Base-by-base conservation (phyloP, 2,329 filamentous ascomycete species). In the Aspergillus bombycis region DNA sequence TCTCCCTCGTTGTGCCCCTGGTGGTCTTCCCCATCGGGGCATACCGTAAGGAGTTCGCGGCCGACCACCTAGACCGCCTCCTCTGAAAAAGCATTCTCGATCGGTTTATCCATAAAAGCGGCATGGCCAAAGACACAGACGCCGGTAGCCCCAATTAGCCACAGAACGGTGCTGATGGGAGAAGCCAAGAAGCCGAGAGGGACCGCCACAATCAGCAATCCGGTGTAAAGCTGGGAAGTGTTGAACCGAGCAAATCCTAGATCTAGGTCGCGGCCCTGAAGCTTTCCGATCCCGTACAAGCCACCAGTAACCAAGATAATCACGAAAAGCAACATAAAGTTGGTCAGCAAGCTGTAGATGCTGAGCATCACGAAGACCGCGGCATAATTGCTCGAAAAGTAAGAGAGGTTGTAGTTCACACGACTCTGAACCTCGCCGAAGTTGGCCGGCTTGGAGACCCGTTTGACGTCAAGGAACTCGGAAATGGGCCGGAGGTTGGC, bases 81-180 rank as follows among this genome's bases (percentile, higher is more conserved):
- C 94, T 96, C 95, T 87, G 94, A 97, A 97, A 99, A 99, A 97
- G 94, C 94, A 94, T 96, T 94, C 89, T 98, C 95, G 85, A 98
- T 97, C 64, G 94, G 94, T 88, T 97, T 97, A 80, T 98, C 94
- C 91, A 98, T 89, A 78, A 98, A 88, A 68, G 93, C 87, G 72
- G 95, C 95, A 83, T 99, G 95, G 81, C 95, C 95, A 70, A 98
- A 84, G 71, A 98, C 96, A 78, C 90, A 92, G 78, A 97, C 93
- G 78, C 93, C 94, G 72, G 91, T 94, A 73, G 95, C 95, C 78
- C 95, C 95, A 76, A 98, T 93, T 77, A 99, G 87, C 95, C 95
- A 98, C 73, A 98, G 88, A 72, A 94, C 86, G 58, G 93, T 96
- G 74, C 86, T 80, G 79, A 98, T 89, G 65, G 93, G 93, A 68